Conservation (phyloP, 306 rosid genomes). For the Ormosia emarginata region DNA sequence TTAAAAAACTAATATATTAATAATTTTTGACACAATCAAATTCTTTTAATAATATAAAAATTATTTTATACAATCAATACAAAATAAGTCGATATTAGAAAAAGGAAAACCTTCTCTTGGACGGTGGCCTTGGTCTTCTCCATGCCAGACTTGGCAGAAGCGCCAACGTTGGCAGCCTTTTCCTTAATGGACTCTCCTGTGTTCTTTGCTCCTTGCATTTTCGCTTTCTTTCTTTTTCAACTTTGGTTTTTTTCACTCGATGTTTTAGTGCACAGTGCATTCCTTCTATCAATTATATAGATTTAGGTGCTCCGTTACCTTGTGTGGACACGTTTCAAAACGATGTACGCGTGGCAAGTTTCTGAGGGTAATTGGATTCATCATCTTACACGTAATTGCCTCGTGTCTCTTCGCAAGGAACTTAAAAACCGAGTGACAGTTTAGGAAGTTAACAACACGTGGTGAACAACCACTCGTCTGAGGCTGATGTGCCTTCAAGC, state of each 20-base stretch:
- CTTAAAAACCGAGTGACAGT: neutral
- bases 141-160: constrained; percentile 82
- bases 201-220: constrained; percentile 62
- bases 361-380: neutral
- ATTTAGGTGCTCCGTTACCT: neutral
- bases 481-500: too few species aligned
- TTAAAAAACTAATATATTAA: too few species aligned
- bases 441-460: neutral
- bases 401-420: neutral
- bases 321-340: neutral
- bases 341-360: constrained; percentile 1
- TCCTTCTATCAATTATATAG: neutral
- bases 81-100: neutral
- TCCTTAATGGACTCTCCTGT: constrained; percentile 52
- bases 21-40: too few species aligned
- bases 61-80: too few species aligned
- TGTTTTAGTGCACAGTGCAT: neutral
- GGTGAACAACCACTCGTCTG: neutral
- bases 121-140: constrained; percentile 75
- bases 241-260: neutral
- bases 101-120: constrained; percentile 64
- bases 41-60: too few species aligned
- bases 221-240: neutral
- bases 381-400: constrained; percentile 22
- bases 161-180: constrained; percentile 59